Percentiles rank a stretch among this genome's conserved stretches.
Evolutionary conservation across 768 basidiomycete species (phyloP).

Genomic region (Auricularia auricula-judae): DNA sequence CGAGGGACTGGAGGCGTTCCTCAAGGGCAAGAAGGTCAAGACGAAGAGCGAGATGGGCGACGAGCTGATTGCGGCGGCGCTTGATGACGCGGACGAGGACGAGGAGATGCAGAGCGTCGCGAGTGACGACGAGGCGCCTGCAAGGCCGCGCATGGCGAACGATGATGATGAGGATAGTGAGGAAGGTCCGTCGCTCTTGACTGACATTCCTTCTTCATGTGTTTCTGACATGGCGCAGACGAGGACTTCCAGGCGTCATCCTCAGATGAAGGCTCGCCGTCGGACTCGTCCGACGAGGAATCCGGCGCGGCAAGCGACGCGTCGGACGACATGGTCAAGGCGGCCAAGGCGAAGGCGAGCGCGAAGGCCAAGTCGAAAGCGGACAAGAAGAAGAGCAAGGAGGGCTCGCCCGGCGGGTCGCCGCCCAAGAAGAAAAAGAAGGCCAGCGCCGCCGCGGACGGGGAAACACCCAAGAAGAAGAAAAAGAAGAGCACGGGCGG

Average conservation of each 20-base stretch:
- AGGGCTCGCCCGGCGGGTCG: slow-evolving; percentile 16
- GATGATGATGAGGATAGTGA: slow-evolving; percentile 71
- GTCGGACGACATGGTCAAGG: slow-evolving; percentile 77
- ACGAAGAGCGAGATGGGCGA: slow-evolving; percentile 95
- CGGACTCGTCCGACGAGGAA: slow-evolving; percentile 48
- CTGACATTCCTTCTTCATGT: background rate
- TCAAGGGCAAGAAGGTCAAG: slow-evolving; percentile 70
- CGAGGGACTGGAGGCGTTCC: slow-evolving; percentile 70
- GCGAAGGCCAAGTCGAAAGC: slow-evolving; percentile 30
- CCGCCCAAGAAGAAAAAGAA: slow-evolving; percentile 1
- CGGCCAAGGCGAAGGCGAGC: slow-evolving; percentile 39
- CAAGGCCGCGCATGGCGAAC: slow-evolving; percentile 36
- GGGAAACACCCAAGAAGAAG: slow-evolving; percentile 2
- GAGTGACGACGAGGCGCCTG: slow-evolving; percentile 54
- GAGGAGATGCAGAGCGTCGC: slow-evolving; percentile 78
- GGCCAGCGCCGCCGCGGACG: slow-evolving; percentile 26
- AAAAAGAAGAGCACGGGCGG: slow-evolving; percentile 17
- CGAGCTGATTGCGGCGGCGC: slow-evolving; percentile 53
- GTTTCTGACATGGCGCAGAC: slow-evolving; percentile 30
- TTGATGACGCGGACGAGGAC: slow-evolving; percentile 60
- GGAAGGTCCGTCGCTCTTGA: slow-evolving; percentile 29
- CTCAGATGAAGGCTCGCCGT: slow-evolving; percentile 83
- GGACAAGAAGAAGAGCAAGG: slow-evolving; percentile 21
- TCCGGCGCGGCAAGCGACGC: slow-evolving; percentile 67
- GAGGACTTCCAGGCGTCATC: slow-evolving; percentile 85